These are phyloP conservation scores for Aspergillus candidus DNA, from an alignment of 2,329 filamentous ascomycete genomes.

Conservation along the genomic window DNA sequence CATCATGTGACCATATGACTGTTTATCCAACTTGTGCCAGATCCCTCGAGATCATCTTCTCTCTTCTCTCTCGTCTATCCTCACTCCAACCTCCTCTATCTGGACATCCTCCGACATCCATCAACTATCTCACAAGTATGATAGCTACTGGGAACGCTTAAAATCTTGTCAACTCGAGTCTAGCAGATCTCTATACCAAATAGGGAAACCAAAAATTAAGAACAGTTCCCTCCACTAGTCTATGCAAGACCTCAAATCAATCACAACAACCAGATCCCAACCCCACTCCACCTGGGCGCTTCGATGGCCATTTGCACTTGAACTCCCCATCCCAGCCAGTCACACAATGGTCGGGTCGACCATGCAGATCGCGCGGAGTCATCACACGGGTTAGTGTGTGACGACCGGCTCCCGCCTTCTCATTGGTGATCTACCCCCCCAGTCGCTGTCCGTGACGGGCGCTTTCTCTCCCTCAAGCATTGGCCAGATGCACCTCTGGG, in stretches of 20 bases:
- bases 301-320: neutral
- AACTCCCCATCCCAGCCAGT: constrained; percentile 1
- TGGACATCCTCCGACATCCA: too few relatives aligned
- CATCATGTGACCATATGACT: too few relatives aligned
- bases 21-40: too few relatives aligned
- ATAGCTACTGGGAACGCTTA: too few relatives aligned
- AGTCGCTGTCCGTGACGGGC: constrained; percentile 22
- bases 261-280: neutral
- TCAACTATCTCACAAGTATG: too few relatives aligned
- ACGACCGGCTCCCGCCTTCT: constrained; percentile 18
- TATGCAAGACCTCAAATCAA: neutral
- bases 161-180: too few relatives aligned
- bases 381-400: constrained; percentile 33
- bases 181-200: too few relatives aligned
- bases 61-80: neutral
- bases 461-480: constrained; percentile 29
- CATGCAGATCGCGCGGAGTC: constrained; percentile 25
- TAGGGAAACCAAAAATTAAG: too few relatives aligned
- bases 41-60: neutral
- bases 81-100: neutral
- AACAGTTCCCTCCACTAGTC: too few relatives aligned
- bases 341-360: constrained; percentile 11
- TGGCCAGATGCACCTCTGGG: constrained; percentile 30
- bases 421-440: constrained; percentile 24
- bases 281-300: constrained; percentile 4